These are phyloP conservation scores for Candida piceae DNA, from an alignment of 805 yeast genomes.

Conservation along the genomic window DNA sequence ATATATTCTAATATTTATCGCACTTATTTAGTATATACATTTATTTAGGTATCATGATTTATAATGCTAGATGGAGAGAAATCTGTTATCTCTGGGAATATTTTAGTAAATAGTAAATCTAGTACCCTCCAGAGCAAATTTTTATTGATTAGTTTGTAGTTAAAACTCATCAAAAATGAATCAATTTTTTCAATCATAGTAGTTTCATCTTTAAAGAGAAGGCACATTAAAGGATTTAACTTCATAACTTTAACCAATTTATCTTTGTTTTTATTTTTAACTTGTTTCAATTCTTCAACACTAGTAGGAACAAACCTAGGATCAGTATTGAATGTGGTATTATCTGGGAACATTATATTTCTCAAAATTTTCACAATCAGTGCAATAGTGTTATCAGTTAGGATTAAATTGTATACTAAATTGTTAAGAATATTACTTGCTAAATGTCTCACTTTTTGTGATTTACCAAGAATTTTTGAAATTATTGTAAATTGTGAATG, in stretches of 20 bases:
- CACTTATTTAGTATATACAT: too few species aligned
- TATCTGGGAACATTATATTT: slow-evolving; percentile 26
- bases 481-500: slow-evolving; percentile 7
- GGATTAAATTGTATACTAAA: slow-evolving; percentile 16
- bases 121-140: slow-evolving; percentile 36
- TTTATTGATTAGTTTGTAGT: slow-evolving; percentile 37
- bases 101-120: slow-evolving; percentile 36
- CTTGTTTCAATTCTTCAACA: slow-evolving; percentile 19
- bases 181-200: too few species aligned
- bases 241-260: slow-evolving; percentile 5
- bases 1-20: too few species aligned
- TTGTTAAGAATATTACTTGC: slow-evolving; percentile 24
- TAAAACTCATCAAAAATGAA: slow-evolving; percentile 30
- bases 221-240: too few species aligned
- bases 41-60: slow-evolving; percentile 1
- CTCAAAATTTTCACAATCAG: slow-evolving; percentile 16
- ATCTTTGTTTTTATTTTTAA: slow-evolving; percentile 9
- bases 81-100: slow-evolving; percentile 33
- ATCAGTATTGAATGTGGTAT: slow-evolving; percentile 21
- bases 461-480: slow-evolving; percentile 6
- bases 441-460: slow-evolving; percentile 19
- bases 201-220: too few species aligned
- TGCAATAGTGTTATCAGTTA: slow-evolving; percentile 15
- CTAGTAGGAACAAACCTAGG: slow-evolving; percentile 29
- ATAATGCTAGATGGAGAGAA: slow-evolving; percentile 11